These are phyloP conservation scores for Rhipidocladum racemiflorum DNA, from an alignment of 176 grass and related monocot species.

Conservation along the genomic window DNA sequence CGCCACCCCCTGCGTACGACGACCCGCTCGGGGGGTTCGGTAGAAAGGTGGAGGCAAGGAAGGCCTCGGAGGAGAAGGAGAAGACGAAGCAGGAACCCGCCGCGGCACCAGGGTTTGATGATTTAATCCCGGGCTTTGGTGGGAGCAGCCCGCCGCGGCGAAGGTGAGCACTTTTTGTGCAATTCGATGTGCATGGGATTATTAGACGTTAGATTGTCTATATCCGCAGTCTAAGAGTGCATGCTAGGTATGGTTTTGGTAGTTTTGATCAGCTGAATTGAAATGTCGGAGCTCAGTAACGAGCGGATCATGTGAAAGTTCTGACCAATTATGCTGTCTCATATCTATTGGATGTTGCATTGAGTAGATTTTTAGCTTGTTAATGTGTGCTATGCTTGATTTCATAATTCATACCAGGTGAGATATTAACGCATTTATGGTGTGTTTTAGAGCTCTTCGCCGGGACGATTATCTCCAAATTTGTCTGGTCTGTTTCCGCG, in stretches of 20 bases:
- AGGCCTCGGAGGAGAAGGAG: constrained; percentile 35
- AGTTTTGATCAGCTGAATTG: not conserved
- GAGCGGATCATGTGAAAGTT: constrained; percentile 1
- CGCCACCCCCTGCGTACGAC: constrained; percentile 43
- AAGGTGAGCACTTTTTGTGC: constrained; percentile 21
- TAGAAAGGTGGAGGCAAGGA: constrained; percentile 17
- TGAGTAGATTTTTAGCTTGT: constrained; percentile 16
- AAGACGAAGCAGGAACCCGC: constrained; percentile 39
- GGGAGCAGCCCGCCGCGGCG: constrained; percentile 31
- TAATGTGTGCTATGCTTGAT: not conserved
- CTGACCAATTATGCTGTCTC: not conserved
- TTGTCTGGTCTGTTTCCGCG: not conserved
- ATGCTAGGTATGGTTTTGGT: not conserved
- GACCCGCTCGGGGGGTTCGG: constrained; percentile 69
- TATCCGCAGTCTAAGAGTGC: not conserved
- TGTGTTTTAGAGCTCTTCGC: not conserved
- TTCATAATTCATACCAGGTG: constrained; percentile 1
- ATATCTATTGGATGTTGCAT: constrained; percentile 13
- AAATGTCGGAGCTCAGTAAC: not conserved
- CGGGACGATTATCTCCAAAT: not conserved
- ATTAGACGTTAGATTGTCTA: not conserved
- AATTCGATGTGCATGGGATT: not conserved
- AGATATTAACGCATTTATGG: not conserved
- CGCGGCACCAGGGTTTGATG: constrained; percentile 45
- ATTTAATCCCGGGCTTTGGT: constrained; percentile 77